Base-by-base conservation (phyloP, 352 stramenopile genomes). In the Aphanomyces astaci region DNA sequence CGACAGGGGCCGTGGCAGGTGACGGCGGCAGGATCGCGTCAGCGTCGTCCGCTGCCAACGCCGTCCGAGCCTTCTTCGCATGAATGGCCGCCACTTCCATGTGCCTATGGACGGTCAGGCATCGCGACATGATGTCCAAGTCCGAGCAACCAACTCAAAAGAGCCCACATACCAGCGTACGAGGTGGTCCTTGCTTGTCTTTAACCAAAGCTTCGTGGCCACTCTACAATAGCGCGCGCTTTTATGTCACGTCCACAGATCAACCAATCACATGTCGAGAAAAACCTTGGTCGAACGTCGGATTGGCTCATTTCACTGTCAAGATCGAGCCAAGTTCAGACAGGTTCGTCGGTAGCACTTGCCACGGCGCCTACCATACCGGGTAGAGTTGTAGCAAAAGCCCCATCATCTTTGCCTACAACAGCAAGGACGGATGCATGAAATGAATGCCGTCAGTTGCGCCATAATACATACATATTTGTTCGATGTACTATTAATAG, bases 101-200 rank as follows among this genome's bases (percentile, higher is more conserved):
- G 33, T 68, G 62, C 43, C 62, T 57, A 43, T 49, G 62, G 19
- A 68, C 49, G 24, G 62, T 68, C 39, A 59, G 43, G 43, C 62
- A 68, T 51, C 62, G 30, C 32, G 62, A 68, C 62, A 68, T 68
- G 11, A 4, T 33, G 7, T 5, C 36, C 36, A 43, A 43, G 7
- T 43, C 7, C 36, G 36, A n/a, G n/a, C n/a, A n/a, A 22, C 17
- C 56, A 49, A 49, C 56, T 64, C 27, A 49, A 9, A 24, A 64
- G 27, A n/a, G n/a, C 4, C n/a, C 28, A 19, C 36, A 31, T 15
- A 2, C 31, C 36, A 24, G 19, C 15, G 36, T 15, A 15, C 7
- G 36, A 43, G 36, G 36, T 43, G 7, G 36, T 43, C 36, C 36
- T n/a, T 43, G 36, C 51, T 32, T 59, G 51, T 59, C 51, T 59